Evolutionary conservation across 2,329 filamentous ascomycete genomes (phyloP).

Genomic region (Venturia oleaginea): DNA sequence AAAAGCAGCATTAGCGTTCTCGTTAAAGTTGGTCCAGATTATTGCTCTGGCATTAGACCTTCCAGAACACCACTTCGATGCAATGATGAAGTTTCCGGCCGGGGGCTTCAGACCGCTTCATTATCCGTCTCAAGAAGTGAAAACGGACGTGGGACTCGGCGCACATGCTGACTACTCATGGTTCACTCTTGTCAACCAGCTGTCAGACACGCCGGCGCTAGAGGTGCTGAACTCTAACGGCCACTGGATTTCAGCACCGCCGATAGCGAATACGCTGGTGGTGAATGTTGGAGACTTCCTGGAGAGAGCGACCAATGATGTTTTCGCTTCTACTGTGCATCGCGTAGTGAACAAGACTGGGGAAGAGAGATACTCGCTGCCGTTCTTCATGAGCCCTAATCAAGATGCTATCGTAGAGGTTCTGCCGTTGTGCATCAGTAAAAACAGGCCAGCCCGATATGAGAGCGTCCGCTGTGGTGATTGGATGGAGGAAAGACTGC

Average conservation of each 20-base stretch:
- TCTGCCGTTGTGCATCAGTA: background rate
- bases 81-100: slow-evolving; percentile 31
- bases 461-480: background rate
- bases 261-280: slow-evolving; percentile 28
- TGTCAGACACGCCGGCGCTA: slow-evolving; percentile 15
- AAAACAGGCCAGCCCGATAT: background rate
- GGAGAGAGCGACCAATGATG: slow-evolving; percentile 32
- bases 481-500: background rate
- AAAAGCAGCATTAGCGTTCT: slow-evolving; percentile 19
- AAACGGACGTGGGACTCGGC: slow-evolving; percentile 29
- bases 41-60: slow-evolving; percentile 34
- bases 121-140: slow-evolving; percentile 29
- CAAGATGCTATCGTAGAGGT: slow-evolving; percentile 12
- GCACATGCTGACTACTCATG: slow-evolving; percentile 36
- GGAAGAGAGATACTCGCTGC: slow-evolving; percentile 31
- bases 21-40: slow-evolving; percentile 23
- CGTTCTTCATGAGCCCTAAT: slow-evolving; percentile 32
- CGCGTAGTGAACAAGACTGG: slow-evolving; percentile 32
- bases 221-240: slow-evolving; percentile 36
- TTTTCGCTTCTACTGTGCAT: slow-evolving; percentile 33
- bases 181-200: slow-evolving; percentile 32
- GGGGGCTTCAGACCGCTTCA: slow-evolving; percentile 34
- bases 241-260: slow-evolving; percentile 31
- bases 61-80: slow-evolving; percentile 31
- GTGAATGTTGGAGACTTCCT: slow-evolving; percentile 35